Percentiles rank a stretch among this genome's conserved stretches.
Conservation (phyloP, 805 yeast genomes). For the Blastobotrys americana region DNA sequence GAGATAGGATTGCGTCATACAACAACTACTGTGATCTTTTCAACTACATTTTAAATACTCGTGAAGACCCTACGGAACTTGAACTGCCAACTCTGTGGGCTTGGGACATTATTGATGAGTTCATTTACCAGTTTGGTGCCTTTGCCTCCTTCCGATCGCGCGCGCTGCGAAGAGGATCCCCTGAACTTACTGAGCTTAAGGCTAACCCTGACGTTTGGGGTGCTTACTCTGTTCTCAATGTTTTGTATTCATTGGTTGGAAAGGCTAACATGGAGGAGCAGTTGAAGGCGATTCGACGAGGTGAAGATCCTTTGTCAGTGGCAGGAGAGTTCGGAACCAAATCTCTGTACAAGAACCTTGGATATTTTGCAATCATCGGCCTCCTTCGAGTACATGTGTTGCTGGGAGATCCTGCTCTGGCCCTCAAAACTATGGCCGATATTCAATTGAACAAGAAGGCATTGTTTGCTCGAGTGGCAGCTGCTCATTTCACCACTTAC, state of each 20-base stretch:
- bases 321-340: conserved; percentile 41
- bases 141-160: conserved; percentile 38
- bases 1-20: conserved; percentile 41
- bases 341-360: conserved; percentile 40
- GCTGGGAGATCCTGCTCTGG: conserved; percentile 44
- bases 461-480: conserved; percentile 41
- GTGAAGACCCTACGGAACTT: conserved; percentile 37
- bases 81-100: conserved; percentile 45
- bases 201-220: conserved; percentile 40
- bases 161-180: conserved; percentile 28
- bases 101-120: conserved; percentile 48
- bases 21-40: conserved; percentile 44
- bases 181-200: conserved; percentile 34
- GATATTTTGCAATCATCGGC: conserved; percentile 44
- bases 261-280: conserved; percentile 37
- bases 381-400: conserved; percentile 43
- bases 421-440: conserved; percentile 42
- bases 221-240: conserved; percentile 42
- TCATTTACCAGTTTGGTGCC: conserved; percentile 44
- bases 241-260: conserved; percentile 40
- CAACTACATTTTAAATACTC: conserved; percentile 38
- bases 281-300: conserved; percentile 30
- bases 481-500: conserved; percentile 45
- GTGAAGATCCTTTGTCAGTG: conserved; percentile 26
- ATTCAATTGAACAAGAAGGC: conserved; percentile 42